Evolutionary conservation across 495 filamentous ascomycete genomes (phyloP).

Genomic region (Penicillium canescens): DNA sequence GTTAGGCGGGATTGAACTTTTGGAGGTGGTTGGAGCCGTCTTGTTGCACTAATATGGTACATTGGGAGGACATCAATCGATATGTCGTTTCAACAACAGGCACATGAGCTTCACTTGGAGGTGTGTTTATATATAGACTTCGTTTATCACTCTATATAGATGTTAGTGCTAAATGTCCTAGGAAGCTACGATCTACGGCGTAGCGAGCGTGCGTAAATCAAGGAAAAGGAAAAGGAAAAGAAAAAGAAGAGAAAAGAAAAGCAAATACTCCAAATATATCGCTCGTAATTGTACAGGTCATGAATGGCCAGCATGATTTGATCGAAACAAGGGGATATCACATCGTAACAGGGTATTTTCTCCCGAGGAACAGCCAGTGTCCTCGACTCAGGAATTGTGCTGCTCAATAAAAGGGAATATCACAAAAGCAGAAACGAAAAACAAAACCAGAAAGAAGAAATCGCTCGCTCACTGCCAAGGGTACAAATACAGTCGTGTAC

Average conservation of each 20-base stretch:
- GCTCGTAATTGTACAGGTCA: slow-evolving; percentile 1
- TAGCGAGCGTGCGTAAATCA: neutral
- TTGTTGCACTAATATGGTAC: no score
- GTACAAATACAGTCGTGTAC: slow-evolving; percentile 10
- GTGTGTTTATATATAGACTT: no score
- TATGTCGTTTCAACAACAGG: no score
- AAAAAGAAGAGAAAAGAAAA: neutral
- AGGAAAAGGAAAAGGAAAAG: neutral
- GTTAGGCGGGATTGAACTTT: no score
- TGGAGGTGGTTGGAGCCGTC: no score
- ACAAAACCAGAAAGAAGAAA: neutral
- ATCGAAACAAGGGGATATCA: slow-evolving; percentile 3
- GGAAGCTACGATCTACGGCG: no score
- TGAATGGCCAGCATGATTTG: slow-evolving; percentile 8
- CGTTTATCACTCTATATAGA: no score
- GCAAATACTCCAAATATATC: neutral
- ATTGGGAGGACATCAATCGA: no score
- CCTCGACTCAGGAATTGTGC: slow-evolving; percentile 1
- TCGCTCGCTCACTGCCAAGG: slow-evolving; percentile 16
- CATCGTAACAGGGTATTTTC: slow-evolving; percentile 4
- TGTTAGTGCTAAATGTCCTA: no score
- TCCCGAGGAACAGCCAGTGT: slow-evolving; percentile 1
- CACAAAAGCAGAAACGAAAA: slow-evolving; percentile 5
- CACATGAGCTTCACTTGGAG: no score
- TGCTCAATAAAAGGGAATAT: slow-evolving; percentile 5